phyloP scores from a whole-genome alignment of 2,329 filamentous ascomycete species.

The Alternaria hordeiaustralica region DNA sequence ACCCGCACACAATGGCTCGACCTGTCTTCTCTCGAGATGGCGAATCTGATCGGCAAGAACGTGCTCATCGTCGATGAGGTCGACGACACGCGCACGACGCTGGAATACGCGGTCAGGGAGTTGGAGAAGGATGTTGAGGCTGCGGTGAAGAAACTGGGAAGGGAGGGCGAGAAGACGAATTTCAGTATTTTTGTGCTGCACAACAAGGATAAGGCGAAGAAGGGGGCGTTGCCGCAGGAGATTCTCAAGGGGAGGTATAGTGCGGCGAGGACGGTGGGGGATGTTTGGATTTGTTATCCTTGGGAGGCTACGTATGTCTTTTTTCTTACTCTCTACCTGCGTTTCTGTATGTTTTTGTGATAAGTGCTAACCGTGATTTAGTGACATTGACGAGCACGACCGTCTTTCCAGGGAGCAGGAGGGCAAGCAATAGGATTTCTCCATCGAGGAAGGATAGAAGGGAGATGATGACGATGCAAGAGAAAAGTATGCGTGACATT shows the following conservation, averaged over 20 bases:
- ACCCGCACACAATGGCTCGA: constrained; percentile 99
- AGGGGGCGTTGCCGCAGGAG: constrained; percentile 79
- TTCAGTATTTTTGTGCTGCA: constrained; percentile 97
- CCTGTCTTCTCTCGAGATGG: constrained; percentile 82
- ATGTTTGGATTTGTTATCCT: constrained; percentile 98
- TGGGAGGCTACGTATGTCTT: constrained; percentile 87
- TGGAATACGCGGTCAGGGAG: constrained; percentile 93
- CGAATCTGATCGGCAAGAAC: constrained; percentile 87
- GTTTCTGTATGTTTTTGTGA: no score
- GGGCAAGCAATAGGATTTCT: constrained; percentile 14
- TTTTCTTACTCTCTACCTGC: no score
- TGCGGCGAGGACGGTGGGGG: constrained; percentile 85
- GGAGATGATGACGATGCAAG: neutral
- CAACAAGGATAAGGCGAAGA: constrained; percentile 98
- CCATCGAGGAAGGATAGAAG: neutral
- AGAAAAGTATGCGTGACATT: neutral
- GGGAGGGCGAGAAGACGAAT: constrained; percentile 74
- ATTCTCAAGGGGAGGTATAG: constrained; percentile 81
- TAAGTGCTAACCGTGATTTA: no score
- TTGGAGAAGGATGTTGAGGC: constrained; percentile 91
- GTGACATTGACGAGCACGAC: constrained; percentile 93
- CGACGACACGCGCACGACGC: constrained; percentile 90
- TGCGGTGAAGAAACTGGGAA: constrained; percentile 75
- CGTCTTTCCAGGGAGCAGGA: constrained; percentile 62
- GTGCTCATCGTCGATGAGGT: constrained; percentile 95